A percentile compares a stretch with the other conserved stretches of the same genome.
Conservation (phyloP, 257 asterid genomes). For the Ocimum tenuiflorum region DNA sequence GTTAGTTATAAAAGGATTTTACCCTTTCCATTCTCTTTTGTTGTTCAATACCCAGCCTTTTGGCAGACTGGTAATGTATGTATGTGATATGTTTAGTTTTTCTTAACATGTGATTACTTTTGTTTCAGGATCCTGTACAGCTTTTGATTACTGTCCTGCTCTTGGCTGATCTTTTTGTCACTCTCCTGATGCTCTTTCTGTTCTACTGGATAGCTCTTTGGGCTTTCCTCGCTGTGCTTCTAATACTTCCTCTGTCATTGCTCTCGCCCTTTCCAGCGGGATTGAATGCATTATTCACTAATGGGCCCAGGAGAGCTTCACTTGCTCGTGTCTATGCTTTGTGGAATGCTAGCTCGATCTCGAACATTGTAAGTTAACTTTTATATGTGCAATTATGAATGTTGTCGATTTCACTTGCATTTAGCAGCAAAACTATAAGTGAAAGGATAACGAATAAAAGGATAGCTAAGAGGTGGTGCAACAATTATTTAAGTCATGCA, state of each 20-base stretch:
- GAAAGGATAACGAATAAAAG: not conserved
- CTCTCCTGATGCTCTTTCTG: slow-evolving; percentile 69
- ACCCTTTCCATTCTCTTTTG: slow-evolving; percentile 66
- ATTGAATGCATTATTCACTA: slow-evolving; percentile 81
- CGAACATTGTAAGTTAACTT: slow-evolving; percentile 60
- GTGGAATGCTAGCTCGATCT: slow-evolving; percentile 85
- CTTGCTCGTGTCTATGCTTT: slow-evolving; percentile 86
- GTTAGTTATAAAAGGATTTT: slow-evolving; percentile 42
- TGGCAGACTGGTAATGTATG: slow-evolving; percentile 60
- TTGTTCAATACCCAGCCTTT: slow-evolving; percentile 83
- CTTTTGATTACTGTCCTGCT: slow-evolving; percentile 72
- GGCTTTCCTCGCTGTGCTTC: slow-evolving; percentile 82
- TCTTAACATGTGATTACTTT: slow-evolving; percentile 29
- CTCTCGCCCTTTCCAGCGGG: slow-evolving; percentile 97
- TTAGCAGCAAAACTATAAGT: not conserved
- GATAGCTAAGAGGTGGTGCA: not conserved
- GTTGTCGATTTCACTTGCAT: not conserved
- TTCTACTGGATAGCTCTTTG: slow-evolving; percentile 91
- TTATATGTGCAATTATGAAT: not conserved
- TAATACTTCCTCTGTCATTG: slow-evolving; percentile 85
- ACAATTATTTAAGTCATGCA: not conserved
- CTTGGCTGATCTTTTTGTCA: slow-evolving; percentile 77
- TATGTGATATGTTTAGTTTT: not conserved
- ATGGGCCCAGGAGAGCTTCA: slow-evolving; percentile 80
- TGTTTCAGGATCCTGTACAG: slow-evolving; percentile 87